Evolutionary conservation across 2,329 filamentous ascomycete species (phyloP), one percentile per base, ranked within the genome.

Genomic region (Byssoonygena ceratinophila): DNA sequence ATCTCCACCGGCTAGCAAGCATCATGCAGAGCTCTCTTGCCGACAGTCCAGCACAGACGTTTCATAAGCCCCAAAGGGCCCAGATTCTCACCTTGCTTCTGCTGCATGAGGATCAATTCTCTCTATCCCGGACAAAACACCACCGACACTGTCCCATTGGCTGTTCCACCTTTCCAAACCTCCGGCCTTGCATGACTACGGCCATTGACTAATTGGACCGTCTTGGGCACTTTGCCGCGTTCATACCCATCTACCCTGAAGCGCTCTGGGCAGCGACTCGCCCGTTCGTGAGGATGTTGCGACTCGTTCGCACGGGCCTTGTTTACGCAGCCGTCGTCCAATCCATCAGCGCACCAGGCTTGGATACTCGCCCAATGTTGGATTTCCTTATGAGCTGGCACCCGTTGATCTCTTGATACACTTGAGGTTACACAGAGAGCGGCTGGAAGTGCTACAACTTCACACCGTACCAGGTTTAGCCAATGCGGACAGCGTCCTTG

Each of bases 221-320:
- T 37, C 27, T 45, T 12, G n/a, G 31, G 20, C 20, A 37, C 11
- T 45, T 51, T 45, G 32, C 31, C 49, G 49, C 49, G 49, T 51
- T 31, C 40, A 31, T 51, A 29, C 29, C 39, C 23, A 29, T 45
- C 16, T 18, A 16, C 31, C 18, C 8, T 18, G 14, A 18, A 31
- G 31, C 12, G 14, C 12, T 14, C 22, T 27, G 23, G 16, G 22
- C 5, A 7, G n/a, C 18, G n/a, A 16, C 14, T 16, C 37, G 18
- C 18, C 32, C 8, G 32, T 1, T 12, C 36, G 25, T n/a, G n/a
- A n/a, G 4, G 27, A 11, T 23, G 12, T 6, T 36, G 23, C 23
- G 4, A 16, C 27, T 31, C 31, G 12, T 27, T 29, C n/a, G n/a
- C 49, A 51, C 31, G 49, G 39, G 31, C 34, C 40, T 11, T 37